phyloP scores from a whole-genome alignment of 148 eudicot species.

The Spergularia marina region DNA sequence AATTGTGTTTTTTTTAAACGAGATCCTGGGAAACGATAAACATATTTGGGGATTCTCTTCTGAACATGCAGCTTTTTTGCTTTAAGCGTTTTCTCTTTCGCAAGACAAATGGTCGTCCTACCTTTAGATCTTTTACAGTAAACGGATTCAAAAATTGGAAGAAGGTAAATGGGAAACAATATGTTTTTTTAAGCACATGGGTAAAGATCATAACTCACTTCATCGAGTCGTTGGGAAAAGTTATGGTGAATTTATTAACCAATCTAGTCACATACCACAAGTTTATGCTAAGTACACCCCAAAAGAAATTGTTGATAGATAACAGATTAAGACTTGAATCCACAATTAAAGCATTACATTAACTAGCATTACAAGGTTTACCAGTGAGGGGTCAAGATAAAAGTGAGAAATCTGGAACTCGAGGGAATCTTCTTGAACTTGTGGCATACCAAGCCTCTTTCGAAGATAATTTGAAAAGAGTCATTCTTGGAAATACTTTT shows the following conservation, averaged over 20 bases:
- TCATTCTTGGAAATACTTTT: not conserved
- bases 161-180: not conserved
- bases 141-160: not conserved
- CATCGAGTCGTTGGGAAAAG: not conserved
- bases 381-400: constrained; percentile 10
- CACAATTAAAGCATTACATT: not conserved
- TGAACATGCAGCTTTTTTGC: not conserved
- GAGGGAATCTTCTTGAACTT: not conserved
- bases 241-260: not conserved
- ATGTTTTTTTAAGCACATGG: not conserved
- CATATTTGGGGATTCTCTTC: no score
- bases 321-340: not conserved
- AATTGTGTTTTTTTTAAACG: no score
- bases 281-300: not conserved
- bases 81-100: not conserved
- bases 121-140: not conserved
- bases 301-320: not conserved
- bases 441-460: not conserved
- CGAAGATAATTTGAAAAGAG: no score
- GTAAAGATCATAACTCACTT: not conserved
- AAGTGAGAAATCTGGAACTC: not conserved
- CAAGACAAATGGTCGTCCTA: not conserved
- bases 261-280: not conserved
- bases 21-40: no score
- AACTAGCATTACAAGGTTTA: not conserved